phyloP scores from a whole-genome alignment of 164 flowering plant genomes.

The Umbilicus rupestris region DNA sequence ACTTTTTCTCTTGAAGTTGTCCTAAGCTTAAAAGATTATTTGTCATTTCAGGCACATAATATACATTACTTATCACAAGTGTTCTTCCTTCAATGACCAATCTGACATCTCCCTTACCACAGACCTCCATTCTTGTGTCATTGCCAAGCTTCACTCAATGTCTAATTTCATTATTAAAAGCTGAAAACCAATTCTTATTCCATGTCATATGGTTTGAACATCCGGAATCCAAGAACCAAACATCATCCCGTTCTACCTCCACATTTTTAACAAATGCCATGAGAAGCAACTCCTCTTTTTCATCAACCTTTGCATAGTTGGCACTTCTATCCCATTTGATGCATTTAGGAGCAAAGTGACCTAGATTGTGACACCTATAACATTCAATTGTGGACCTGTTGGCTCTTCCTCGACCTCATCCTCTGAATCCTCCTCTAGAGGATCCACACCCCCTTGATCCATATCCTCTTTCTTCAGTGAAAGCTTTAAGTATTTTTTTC shows the following conservation, averaged over 20 bases:
- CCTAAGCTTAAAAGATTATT: no score
- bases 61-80: no score
- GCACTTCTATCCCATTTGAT: neutral
- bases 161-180: neutral
- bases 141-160: neutral
- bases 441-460: neutral
- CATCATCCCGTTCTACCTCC: neutral
- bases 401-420: neutral
- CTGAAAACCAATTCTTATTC: neutral
- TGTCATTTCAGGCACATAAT: no score
- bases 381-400: neutral
- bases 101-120: neutral
- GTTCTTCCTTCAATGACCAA: neutral
- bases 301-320: neutral
- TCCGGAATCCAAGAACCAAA: neutral
- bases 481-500: neutral
- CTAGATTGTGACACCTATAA: neutral
- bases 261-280: neutral
- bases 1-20: no score
- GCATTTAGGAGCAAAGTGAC: neutral
- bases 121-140: neutral
- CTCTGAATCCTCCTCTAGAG: neutral
- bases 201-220: neutral
- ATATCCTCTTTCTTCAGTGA: neutral
- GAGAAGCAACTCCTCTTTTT: slow-evolving; percentile 1